phyloP scores from a whole-genome alignment of 2,329 filamentous ascomycete genomes.

The Epichloe baconii region DNA sequence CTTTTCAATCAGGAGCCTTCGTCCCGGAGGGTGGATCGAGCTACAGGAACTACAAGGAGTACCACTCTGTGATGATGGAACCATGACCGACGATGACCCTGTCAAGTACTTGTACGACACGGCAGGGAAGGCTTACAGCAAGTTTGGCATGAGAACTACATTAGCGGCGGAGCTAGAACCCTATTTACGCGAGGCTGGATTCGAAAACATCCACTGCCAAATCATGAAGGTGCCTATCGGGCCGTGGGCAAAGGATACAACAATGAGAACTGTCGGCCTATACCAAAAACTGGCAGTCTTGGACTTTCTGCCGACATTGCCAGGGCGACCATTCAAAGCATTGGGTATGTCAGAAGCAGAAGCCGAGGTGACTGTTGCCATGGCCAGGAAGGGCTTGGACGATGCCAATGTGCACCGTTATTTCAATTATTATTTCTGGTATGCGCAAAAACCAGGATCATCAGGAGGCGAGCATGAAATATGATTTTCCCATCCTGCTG shows the following conservation, averaged over 20 bases:
- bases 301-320: slow-evolving; percentile 23
- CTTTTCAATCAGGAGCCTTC: slow-evolving; percentile 11
- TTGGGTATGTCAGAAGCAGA: slow-evolving; percentile 16
- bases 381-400: slow-evolving; percentile 13
- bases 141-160: slow-evolving; percentile 10
- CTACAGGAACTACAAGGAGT: slow-evolving; percentile 24
- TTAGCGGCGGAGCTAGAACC: slow-evolving; percentile 9
- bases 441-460: slow-evolving; percentile 20
- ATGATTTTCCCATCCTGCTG: neutral
- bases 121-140: slow-evolving; percentile 6
- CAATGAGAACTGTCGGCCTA: slow-evolving; percentile 22
- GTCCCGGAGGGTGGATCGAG: slow-evolving; percentile 32
- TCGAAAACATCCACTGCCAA: slow-evolving; percentile 16
- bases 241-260: slow-evolving; percentile 20
- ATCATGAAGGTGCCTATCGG: slow-evolving; percentile 26
- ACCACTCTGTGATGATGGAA: slow-evolving; percentile 23
- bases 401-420: slow-evolving; percentile 21
- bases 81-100: slow-evolving; percentile 11
- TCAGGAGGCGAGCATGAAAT: neutral
- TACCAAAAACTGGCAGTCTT: slow-evolving; percentile 25
- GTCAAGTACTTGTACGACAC: slow-evolving; percentile 6
- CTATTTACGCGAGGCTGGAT: slow-evolving; percentile 8
- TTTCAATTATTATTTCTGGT: slow-evolving; percentile 23
- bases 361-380: slow-evolving; percentile 16
- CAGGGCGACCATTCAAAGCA: slow-evolving; percentile 21